phyloP scores from a whole-genome alignment of 2,329 filamentous ascomycete genomes.

The Talaromyces sp. region DNA sequence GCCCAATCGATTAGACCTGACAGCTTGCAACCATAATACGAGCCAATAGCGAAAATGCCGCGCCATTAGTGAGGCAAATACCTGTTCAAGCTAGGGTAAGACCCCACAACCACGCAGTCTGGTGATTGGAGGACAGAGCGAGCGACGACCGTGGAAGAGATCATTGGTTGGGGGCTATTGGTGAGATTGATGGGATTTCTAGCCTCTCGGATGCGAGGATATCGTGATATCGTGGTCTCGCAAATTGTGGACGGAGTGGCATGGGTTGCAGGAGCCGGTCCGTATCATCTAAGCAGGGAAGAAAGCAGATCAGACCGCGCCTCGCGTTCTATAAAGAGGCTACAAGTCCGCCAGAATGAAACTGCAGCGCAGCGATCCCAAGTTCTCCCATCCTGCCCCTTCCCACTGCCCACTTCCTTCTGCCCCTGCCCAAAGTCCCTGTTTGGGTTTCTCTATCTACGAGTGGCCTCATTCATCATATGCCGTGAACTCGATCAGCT shows the following conservation, averaged over 20 bases:
- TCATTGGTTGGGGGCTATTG: slow-evolving; percentile 1
- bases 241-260: slow-evolving; percentile 6
- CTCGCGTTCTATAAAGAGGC: slow-evolving; percentile 11
- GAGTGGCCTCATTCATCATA: not conserved
- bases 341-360: slow-evolving; percentile 4
- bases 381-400: slow-evolving; percentile 1
- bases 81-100: not conserved
- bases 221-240: slow-evolving; percentile 2
- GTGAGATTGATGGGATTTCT: slow-evolving; percentile 2
- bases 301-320: not conserved
- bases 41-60: slow-evolving; percentile 18
- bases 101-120: slow-evolving; percentile 3
- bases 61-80: slow-evolving; percentile 1
- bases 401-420: not conserved
- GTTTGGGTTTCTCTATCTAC: not conserved
- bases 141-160: slow-evolving; percentile 1
- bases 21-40: slow-evolving; percentile 4
- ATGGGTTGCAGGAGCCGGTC: slow-evolving; percentile 7
- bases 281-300: not conserved
- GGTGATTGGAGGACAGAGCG: slow-evolving; percentile 1
- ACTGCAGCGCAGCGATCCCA: not conserved
- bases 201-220: slow-evolving; percentile 2
- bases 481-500: not conserved
- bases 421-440: not conserved
- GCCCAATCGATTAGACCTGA: slow-evolving; percentile 10